phyloP scores from a whole-genome alignment of 305 asterid genomes.

The Rubia tinctorum region DNA sequence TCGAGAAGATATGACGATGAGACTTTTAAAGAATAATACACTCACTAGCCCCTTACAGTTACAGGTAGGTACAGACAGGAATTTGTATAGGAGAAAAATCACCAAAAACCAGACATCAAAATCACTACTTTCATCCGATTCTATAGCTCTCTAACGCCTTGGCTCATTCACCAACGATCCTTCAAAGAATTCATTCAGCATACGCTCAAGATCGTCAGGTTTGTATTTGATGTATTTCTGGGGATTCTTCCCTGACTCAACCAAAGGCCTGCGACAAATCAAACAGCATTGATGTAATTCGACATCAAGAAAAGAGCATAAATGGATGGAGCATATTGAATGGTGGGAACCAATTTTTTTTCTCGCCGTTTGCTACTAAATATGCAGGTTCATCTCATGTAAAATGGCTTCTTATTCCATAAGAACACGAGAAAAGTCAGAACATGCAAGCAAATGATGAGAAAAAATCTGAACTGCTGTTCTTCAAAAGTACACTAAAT shows the following conservation, averaged over 20 bases:
- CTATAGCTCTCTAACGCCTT: constrained; percentile 40
- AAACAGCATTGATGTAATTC: background rate
- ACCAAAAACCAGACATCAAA: background rate
- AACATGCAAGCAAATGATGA: no score
- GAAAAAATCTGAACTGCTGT: background rate
- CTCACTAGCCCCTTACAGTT: background rate
- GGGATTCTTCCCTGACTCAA: constrained; percentile 84
- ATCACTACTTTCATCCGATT: background rate
- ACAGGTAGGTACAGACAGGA: background rate
- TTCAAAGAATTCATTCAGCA: constrained; percentile 96
- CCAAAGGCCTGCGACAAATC: constrained; percentile 62
- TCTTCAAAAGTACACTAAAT: background rate
- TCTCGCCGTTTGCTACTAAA: background rate
- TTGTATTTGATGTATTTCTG: constrained; percentile 93
- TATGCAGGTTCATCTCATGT: background rate
- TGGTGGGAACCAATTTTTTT: background rate
- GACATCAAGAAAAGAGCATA: background rate
- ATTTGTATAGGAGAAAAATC: background rate
- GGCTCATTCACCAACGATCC: constrained; percentile 86
- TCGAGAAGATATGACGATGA: background rate
- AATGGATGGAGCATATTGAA: background rate
- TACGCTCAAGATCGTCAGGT: constrained; percentile 91
- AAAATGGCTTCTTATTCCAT: no score
- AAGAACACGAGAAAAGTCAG: no score
- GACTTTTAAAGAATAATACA: background rate